Conservation (phyloP, 257 asterid species). For the Solanum etuberosum region DNA sequence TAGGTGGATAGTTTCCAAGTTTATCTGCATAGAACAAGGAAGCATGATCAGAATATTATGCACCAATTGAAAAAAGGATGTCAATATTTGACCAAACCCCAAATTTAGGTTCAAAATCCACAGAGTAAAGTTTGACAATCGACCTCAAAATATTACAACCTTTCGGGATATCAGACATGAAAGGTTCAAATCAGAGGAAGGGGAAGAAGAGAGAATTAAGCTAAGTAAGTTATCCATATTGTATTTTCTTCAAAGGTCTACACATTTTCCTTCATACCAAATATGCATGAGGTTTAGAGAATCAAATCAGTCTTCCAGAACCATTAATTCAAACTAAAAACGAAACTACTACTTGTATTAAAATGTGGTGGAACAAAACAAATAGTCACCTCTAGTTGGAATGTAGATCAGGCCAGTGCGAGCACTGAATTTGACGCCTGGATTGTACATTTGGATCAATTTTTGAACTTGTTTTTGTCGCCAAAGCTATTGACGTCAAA, state of each 20-base stretch:
- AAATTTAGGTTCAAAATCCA: background rate
- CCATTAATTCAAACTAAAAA: background rate
- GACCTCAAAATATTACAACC: background rate
- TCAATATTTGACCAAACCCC: background rate
- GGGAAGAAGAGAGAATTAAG: background rate
- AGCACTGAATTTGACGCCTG: background rate
- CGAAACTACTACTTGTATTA: background rate
- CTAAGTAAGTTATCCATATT: background rate
- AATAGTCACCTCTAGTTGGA: background rate
- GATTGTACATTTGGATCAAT: background rate
- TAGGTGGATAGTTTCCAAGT: background rate
- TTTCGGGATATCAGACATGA: background rate
- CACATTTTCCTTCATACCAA: background rate
- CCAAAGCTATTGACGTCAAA: background rate
- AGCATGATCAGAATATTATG: background rate
- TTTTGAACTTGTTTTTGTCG: background rate
- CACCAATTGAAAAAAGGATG: background rate
- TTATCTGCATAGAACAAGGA: background rate
- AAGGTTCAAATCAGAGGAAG: background rate
- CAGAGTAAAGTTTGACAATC: background rate
- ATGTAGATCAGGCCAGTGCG: background rate
- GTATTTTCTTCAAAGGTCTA: no score
- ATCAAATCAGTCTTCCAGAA: background rate
- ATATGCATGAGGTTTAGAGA: background rate
- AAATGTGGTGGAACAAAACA: background rate